Percentiles rank a stretch among this genome's conserved stretches.
Evolutionary conservation across 371 early-diverging fungal genomes (phyloP).

Genomic region (Syncephalastrum racemosum): DNA sequence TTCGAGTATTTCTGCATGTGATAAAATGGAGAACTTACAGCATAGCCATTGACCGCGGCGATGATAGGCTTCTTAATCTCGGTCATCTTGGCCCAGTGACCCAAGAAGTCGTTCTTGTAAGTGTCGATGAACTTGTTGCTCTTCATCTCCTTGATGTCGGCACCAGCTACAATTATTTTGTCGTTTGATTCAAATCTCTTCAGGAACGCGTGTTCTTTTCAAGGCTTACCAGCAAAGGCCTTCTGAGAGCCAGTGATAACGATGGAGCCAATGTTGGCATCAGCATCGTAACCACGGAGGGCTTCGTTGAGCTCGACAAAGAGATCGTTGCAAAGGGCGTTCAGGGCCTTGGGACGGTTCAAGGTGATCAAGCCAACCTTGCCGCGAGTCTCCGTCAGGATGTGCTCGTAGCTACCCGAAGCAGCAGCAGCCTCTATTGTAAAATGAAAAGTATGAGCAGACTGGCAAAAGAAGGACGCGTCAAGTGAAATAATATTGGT

Average conservation of each 20-base stretch:
- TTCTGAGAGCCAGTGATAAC: conserved; percentile 95
- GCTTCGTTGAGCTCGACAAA: conserved; percentile 91
- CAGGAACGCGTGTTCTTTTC: not conserved
- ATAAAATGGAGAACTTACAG: conserved; percentile 56
- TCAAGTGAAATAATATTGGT: not conserved
- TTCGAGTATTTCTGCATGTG: conserved; percentile 3
- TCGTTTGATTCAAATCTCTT: not conserved
- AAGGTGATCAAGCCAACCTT: conserved; percentile 89
- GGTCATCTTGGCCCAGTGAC: conserved; percentile 91
- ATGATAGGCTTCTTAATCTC: conserved; percentile 93
- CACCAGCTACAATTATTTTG: conserved; percentile 73
- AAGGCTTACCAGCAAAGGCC: conserved; percentile 86
- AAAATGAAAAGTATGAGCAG: not conserved
- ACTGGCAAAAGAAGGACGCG: conserved; percentile 1
- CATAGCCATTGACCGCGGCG: conserved; percentile 97
- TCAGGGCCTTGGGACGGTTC: conserved; percentile 95
- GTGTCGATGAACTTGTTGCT: conserved; percentile 81
- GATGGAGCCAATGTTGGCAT: conserved; percentile 83
- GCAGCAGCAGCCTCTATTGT: conserved; percentile 37
- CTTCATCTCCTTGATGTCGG: conserved; percentile 99
- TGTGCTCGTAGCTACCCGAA: conserved; percentile 54
- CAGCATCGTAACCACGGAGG: conserved; percentile 76
- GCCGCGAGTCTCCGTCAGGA: conserved; percentile 78
- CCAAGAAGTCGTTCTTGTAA: conserved; percentile 90
- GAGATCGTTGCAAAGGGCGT: conserved; percentile 93